Conservation (phyloP, 345 rosid species). For the Atalantia buxifolia region DNA sequence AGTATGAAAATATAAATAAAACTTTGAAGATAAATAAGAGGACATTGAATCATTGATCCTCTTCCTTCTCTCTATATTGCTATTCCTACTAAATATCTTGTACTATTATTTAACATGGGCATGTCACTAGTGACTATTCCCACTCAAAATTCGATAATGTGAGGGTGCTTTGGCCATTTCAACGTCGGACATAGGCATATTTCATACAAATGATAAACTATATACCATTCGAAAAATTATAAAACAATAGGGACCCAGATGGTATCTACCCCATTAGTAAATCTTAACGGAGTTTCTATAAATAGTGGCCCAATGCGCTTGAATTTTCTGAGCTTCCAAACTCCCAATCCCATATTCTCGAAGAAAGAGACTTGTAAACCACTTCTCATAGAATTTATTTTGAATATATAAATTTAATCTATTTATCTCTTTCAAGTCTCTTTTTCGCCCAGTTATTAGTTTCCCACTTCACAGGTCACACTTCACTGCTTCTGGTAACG, state of each 20-base stretch:
- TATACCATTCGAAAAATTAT: too few relatives aligned
- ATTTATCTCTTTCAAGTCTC: background rate
- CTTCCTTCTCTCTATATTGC: too few relatives aligned
- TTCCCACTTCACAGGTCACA: background rate
- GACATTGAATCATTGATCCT: too few relatives aligned
- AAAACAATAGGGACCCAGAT: too few relatives aligned
- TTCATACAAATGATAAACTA: background rate
- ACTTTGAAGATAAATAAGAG: too few relatives aligned
- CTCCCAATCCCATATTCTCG: background rate
- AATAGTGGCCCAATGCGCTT: background rate
- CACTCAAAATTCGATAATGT: background rate
- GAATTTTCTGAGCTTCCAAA: background rate
- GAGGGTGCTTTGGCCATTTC: background rate
- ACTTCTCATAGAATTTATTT: background rate
- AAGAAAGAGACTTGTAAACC: background rate
- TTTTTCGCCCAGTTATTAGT: background rate
- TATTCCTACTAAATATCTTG: too few relatives aligned
- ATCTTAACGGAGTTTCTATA: background rate
- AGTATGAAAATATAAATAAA: rapidly evolving
- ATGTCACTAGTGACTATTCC: too few relatives aligned
- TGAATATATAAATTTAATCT: background rate
- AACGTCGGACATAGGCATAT: background rate
- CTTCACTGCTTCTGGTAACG: background rate
- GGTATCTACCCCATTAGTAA: background rate
- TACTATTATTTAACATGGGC: too few relatives aligned